Evolutionary conservation across 331 rosid species (phyloP), one percentile per base, ranked within the genome.

Genomic region (Telfairia occidentalis): DNA sequence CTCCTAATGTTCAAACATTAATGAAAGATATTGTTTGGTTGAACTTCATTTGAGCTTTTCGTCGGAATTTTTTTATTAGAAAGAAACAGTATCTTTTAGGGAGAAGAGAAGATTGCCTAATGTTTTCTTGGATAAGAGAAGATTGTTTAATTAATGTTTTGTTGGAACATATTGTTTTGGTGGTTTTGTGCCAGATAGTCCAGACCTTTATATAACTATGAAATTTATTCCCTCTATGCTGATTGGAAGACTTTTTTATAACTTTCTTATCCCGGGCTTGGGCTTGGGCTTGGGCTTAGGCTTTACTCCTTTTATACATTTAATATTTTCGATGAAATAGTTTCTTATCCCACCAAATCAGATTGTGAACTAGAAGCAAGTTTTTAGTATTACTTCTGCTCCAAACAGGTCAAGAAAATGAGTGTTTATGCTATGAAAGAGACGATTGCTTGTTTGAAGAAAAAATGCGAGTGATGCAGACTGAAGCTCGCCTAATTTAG

Each of bases 381-480:
- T 11, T 66, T 74, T 46, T 65, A 9, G 9, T 29, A n/a, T 29
- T 54, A 32, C 76, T 43, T 61, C 12, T 78, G 24, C 73, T 64
- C 66, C 83, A 60, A 82, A 81, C 96, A 91, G 97, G 84, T 94
- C 74, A 90, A 86, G 89, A 94, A 91, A 81, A 94, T 91, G 97
- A 80, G 90, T 70, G 79, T 91, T 23, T 85, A 89, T 78, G 95
- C 96, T 5, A 49, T 72, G 76, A 49, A 72, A 72, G 76, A 6
- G 13, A 35, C 63, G 4, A 19, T 72, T 34, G 46, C 8, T 5
- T 28, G 26, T 49, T 71, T 71, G 45, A 50, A 71, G 12, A 26
- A 23, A 60, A 42, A 67, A 29, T 5, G 38, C 73, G 7, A 46
- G 74, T 23, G 52, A 69, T 42, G 52, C 53, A 23, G 15, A 67